Conservation (phyloP, 1,284 basidiomycete genomes). For the Sphaerobolus stellatus region DNA sequence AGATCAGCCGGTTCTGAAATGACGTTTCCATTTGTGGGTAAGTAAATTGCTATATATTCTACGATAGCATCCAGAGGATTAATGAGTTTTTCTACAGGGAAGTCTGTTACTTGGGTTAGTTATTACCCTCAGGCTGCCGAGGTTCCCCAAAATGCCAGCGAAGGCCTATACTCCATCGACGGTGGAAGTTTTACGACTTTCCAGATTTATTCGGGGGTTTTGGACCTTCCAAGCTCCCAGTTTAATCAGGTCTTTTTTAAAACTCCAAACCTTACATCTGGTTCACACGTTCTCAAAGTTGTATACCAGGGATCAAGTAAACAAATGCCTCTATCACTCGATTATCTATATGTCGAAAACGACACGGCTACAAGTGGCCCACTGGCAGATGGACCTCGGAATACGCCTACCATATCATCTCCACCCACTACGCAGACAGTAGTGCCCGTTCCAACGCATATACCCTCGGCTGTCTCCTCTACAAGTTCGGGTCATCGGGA, state of each 20-base stretch:
- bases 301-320: not conserved
- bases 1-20: not conserved
- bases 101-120: not conserved
- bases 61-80: not conserved
- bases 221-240: not conserved
- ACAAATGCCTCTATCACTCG: not conserved
- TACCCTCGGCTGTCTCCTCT: no score
- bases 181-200: not conserved
- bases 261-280: not conserved
- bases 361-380: no score
- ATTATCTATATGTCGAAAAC: not conserved
- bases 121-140: not conserved
- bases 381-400: no score
- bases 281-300: not conserved
- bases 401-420: no score
- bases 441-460: no score
- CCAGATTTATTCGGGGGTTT: no score
- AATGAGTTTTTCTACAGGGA: no score
- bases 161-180: not conserved
- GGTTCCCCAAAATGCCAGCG: not conserved
- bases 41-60: not conserved
- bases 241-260: not conserved
- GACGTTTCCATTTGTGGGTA: not conserved
- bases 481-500: no score
- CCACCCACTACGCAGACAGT: no score